Conservation (phyloP, 768 basidiomycete genomes). For the Naematelia aurantialba region DNA sequence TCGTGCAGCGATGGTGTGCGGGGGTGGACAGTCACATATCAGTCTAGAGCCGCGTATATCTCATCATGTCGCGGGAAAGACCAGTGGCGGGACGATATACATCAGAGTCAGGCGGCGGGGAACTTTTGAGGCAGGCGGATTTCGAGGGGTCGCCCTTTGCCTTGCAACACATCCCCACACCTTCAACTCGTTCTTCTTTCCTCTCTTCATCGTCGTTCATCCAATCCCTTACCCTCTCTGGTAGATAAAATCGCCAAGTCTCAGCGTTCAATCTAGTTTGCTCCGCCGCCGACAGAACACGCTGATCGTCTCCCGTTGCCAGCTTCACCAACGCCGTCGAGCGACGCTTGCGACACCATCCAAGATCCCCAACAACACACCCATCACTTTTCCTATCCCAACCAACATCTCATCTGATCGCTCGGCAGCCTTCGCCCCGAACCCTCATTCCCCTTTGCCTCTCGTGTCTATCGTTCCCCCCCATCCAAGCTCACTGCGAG, state of each 20-base stretch:
- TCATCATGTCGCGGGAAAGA: no score
- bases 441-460: conserved; percentile 3
- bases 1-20: background rate
- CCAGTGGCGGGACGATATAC: no score
- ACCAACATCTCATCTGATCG: background rate
- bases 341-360: background rate
- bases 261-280: no score
- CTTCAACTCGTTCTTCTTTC: background rate
- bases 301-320: background rate
- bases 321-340: background rate
- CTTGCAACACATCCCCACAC: background rate
- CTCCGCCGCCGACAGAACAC: no score
- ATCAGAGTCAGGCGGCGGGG: no score
- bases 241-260: no score
- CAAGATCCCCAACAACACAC: background rate
- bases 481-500: conserved; percentile 15
- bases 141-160: background rate
- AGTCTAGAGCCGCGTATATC: no score
- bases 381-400: background rate
- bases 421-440: conserved; percentile 5
- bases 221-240: no score
- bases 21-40: no score
- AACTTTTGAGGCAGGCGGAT: no score
- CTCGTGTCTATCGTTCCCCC: conserved; percentile 13
- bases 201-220: background rate